Evolutionary conservation across 225 moss, liverwort and hornwort species (phyloP).

Genomic region (Takakia lepidozioides): DNA sequence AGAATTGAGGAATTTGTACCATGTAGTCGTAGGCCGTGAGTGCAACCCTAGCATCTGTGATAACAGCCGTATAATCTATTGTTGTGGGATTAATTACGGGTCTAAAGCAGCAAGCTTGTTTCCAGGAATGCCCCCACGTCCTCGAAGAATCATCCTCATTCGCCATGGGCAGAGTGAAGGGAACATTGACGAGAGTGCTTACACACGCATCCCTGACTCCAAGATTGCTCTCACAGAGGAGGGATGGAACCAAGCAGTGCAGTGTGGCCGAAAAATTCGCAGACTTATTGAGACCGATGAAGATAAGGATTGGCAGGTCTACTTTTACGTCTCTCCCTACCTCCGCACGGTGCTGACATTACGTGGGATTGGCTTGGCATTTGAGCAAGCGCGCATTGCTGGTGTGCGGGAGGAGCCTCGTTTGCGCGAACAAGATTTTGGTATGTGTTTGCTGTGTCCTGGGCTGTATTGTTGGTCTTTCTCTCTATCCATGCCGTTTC

Average conservation of each 20-base stretch:
- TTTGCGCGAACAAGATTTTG: conserved; percentile 49
- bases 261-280: conserved; percentile 36
- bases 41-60: no score
- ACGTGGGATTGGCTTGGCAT: conserved; percentile 47
- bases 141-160: conserved; percentile 43
- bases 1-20: no score
- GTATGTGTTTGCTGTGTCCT: conserved; percentile 6
- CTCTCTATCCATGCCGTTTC: neutral
- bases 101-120: no score
- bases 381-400: conserved; percentile 40
- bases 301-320: conserved; percentile 39
- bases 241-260: conserved; percentile 43
- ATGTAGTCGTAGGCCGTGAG: no score
- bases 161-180: conserved; percentile 54
- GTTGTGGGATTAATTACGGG: no score
- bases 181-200: conserved; percentile 43
- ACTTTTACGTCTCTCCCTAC: conserved; percentile 55
- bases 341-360: conserved; percentile 44
- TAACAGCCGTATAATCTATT: no score
- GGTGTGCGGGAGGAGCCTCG: conserved; percentile 56
- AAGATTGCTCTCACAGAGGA: conserved; percentile 45
- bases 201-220: conserved; percentile 44
- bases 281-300: conserved; percentile 29
- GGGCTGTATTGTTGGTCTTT: neutral
- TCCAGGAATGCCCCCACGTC: conserved; percentile 8